Base-by-base conservation (phyloP, 345 rosid species). In the Citrus reticulata region DNA sequence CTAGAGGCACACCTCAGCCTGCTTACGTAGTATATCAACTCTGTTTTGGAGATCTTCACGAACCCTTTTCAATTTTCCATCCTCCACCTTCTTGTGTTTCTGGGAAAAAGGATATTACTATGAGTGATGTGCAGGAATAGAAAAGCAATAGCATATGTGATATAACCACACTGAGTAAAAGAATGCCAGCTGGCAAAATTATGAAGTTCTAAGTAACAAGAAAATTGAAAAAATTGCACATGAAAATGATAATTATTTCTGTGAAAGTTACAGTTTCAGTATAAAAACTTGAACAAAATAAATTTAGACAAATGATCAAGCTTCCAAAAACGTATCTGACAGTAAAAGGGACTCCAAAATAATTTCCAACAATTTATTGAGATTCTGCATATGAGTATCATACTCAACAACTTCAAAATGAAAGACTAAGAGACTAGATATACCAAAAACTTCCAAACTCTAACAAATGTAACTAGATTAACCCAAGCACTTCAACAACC, bases 1-100 rank as follows among this genome's bases (percentile, higher is more conserved):
- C 68, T 51, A 62, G 49, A 22, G 32, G 55, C 76, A 85, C 74
- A 93, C 99, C 62, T 92, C 98, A 73, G 95, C 93, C 83, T 91
- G 99, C 81, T 94, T 93, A 78, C 79, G 83, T 37, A 96, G 88
- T 66, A 91, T 77, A 85, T 96, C 98, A 80, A 94, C 86, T 87
- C 86, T 88, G 84, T 75, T 91, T 83, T 94, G 95, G 81, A 96
- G 95, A 74, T 96, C 99, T 85, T 92, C 97, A 66, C 85, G 92
- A 67, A 73, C 71, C 90, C 83, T 89, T 89, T 96, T 96, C 85
- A 91, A 78, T 78, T 87, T 90, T 49, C 84, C 74, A 78, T 94
- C 98, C 66, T 94, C 97, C 51, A 84, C 83, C 73, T 85, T 91
- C 67, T 81, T 85, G 80, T 96, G 92, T 84, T 93, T 93, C 99